Conservation (phyloP, 2,329 filamentous ascomycete species). For the Neofusicoccum kwambonambiense region DNA sequence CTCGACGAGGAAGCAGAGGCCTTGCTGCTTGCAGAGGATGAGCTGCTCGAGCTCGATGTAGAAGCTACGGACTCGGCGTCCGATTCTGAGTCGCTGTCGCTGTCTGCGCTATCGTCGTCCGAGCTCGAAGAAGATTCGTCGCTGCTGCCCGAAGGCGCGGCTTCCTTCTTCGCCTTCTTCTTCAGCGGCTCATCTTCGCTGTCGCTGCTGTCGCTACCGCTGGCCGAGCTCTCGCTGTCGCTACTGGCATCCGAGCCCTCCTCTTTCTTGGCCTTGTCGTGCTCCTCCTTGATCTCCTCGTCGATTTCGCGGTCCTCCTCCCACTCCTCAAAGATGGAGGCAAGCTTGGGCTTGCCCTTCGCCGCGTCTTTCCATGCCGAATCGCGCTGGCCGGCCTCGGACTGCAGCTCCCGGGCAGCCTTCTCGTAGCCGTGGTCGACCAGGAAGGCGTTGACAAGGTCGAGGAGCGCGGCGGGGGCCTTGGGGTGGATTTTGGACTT, state of each 20-base stretch:
- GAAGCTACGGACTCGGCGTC: constrained; percentile 9
- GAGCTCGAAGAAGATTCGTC: constrained; percentile 2
- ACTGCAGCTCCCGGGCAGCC: constrained; percentile 30
- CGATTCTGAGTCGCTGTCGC: constrained; percentile 12
- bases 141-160: constrained; percentile 23
- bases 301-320: constrained; percentile 16
- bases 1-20: not conserved
- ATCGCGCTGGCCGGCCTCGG: constrained; percentile 16
- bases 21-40: not conserved
- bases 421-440: constrained; percentile 33
- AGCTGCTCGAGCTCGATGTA: not conserved
- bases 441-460: constrained; percentile 36
- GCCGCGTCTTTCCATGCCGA: constrained; percentile 14
- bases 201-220: constrained; percentile 19
- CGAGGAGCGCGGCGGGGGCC: constrained; percentile 28
- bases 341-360: constrained; percentile 25
- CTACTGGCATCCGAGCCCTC: constrained; percentile 5
- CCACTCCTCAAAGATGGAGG: constrained; percentile 31
- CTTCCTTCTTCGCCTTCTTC: constrained; percentile 24
- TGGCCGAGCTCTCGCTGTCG: constrained; percentile 21
- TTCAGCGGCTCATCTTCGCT: constrained; percentile 29
- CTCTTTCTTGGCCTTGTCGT: not conserved
- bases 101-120: constrained; percentile 18
- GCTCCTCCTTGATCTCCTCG: constrained; percentile 2
- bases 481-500: constrained; percentile 20